Evolutionary conservation across 257 asterid genomes (phyloP).

Genomic region (Catharanthus roseus): DNA sequence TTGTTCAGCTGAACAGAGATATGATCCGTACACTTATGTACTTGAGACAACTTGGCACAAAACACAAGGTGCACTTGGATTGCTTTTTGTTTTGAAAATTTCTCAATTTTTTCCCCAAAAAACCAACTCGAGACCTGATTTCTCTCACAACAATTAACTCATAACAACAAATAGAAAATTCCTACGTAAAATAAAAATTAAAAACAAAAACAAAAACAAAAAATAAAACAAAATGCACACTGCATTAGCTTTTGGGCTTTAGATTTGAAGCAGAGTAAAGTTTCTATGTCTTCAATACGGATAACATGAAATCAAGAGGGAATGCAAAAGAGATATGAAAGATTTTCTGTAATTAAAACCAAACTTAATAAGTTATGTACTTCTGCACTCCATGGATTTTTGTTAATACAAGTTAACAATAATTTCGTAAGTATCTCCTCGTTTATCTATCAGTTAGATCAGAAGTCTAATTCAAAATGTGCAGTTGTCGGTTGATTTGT

Average conservation of each 20-base stretch:
- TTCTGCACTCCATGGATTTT: not conserved
- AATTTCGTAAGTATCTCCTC: not conserved
- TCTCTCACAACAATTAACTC: too few relatives aligned
- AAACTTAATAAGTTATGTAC: not conserved
- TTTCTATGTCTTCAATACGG: not conserved
- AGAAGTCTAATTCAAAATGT: not conserved
- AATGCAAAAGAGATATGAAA: not conserved
- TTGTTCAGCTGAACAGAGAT: too few relatives aligned
- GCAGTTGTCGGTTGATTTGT: not conserved
- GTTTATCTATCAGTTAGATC: not conserved
- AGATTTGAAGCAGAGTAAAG: not conserved
- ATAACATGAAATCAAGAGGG: not conserved
- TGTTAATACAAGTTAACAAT: not conserved
- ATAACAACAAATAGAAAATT: too few relatives aligned
- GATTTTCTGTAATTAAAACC: not conserved
- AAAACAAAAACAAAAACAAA: too few relatives aligned
- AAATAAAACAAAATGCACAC: too few relatives aligned
- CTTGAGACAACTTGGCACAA: too few relatives aligned
- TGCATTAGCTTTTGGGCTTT: not conserved
- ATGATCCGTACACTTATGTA: too few relatives aligned
- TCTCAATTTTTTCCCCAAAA: too few relatives aligned
- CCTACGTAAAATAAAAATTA: too few relatives aligned
- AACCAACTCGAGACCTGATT: too few relatives aligned
- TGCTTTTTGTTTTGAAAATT: too few relatives aligned
- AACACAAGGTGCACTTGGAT: too few relatives aligned